A percentile compares a stretch with the other conserved stretches of the same genome.
Evolutionary conservation across 169 alveolate species (phyloP).

Genomic region (Plasmodium sp.): DNA sequence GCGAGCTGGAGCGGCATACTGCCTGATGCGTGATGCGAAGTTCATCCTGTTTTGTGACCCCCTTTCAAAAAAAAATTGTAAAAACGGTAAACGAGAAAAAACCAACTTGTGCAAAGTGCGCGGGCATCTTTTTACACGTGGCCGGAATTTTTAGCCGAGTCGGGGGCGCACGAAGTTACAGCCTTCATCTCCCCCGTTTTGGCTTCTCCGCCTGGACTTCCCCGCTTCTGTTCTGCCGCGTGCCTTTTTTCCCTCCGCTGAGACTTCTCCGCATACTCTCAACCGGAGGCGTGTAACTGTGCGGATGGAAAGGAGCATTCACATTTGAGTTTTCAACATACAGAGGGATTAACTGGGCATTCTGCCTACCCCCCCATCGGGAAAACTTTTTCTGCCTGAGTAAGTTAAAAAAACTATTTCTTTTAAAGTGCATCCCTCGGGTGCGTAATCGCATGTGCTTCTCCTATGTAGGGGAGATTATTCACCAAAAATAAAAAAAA

Average conservation of each 20-base stretch:
- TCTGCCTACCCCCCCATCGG: background rate
- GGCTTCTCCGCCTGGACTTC: background rate
- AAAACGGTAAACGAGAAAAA: background rate
- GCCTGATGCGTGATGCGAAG: background rate
- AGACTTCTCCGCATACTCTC: background rate
- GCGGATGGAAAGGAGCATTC: background rate
- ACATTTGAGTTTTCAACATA: background rate
- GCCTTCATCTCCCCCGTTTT: background rate
- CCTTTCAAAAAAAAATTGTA: background rate
- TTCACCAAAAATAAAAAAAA: background rate
- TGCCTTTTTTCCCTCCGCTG: background rate
- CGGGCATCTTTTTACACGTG: background rate
- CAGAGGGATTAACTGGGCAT: background rate
- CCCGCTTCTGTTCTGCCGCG: background rate
- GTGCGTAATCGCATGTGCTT: background rate
- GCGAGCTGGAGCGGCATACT: background rate
- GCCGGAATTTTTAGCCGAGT: background rate
- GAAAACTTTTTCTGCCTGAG: background rate
- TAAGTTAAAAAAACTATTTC: no score
- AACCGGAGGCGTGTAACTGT: background rate
- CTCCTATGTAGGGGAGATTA: background rate
- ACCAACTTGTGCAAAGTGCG: background rate
- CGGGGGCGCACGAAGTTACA: background rate
- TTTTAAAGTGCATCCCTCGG: background rate
- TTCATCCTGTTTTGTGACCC: background rate